phyloP scores from a whole-genome alignment of 257 asterid species.

The Scutellaria baicalensis region DNA sequence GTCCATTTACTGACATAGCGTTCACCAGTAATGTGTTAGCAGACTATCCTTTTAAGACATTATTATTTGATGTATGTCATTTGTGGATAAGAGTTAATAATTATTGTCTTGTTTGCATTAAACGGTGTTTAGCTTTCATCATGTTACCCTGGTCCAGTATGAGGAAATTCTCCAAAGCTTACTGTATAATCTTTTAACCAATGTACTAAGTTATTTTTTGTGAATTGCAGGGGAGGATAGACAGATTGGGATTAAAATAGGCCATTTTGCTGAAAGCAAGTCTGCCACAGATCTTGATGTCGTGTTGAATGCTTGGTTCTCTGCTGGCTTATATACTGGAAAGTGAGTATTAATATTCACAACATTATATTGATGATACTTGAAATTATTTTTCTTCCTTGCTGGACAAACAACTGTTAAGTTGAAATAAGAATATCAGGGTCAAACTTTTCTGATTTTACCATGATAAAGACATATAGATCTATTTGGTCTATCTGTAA shows the following conservation, averaged over 20 bases:
- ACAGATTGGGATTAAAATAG: slow-evolving; percentile 7
- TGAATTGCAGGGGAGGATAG: slow-evolving; percentile 36
- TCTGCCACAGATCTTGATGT: slow-evolving; percentile 46
- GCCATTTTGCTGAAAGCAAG: slow-evolving; percentile 23
- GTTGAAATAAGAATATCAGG: neutral
- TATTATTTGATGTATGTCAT: too few species aligned
- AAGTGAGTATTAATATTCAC: slow-evolving; percentile 48
- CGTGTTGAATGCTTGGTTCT: slow-evolving; percentile 71
- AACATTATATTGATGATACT: neutral
- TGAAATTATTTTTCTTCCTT: neutral
- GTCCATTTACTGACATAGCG: too few species aligned
- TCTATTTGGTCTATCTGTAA: neutral
- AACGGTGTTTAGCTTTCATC: neutral
- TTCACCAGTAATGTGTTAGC: too few species aligned
- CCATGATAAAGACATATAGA: neutral
- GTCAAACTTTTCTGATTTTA: neutral
- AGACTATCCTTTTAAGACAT: too few species aligned
- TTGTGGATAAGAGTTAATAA: too few species aligned
- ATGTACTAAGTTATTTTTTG: neutral
- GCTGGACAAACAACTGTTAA: neutral
- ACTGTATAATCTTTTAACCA: neutral
- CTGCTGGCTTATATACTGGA: slow-evolving; percentile 76
- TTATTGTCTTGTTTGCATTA: neutral
- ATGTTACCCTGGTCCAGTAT: neutral
- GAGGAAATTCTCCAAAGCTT: neutral